Conservation (phyloP, 2,329 filamentous ascomycete species). For the Fusarium transvaalense region DNA sequence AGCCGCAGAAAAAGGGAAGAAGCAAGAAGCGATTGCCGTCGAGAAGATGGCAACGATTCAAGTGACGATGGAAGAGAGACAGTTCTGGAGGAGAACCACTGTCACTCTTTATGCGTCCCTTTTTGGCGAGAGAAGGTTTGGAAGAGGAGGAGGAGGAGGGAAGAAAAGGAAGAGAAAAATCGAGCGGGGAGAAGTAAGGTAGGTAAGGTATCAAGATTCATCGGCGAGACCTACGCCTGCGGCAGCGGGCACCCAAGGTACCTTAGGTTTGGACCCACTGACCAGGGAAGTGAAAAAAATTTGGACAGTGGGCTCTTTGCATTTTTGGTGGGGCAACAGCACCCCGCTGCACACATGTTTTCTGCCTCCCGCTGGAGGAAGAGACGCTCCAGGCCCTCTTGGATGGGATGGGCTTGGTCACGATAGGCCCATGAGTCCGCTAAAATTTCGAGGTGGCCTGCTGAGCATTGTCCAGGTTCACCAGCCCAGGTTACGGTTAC, state of each 20-base stretch:
- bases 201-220: slow-evolving; percentile 43
- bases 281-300: slow-evolving; percentile 45
- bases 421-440: slow-evolving; percentile 40
- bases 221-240: slow-evolving; percentile 29
- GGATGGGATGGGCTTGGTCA: slow-evolving; percentile 33
- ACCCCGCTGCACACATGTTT: slow-evolving; percentile 30
- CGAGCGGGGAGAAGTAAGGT: slow-evolving; percentile 48
- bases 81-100: slow-evolving; percentile 54
- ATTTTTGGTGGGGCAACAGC: slow-evolving; percentile 33
- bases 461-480: slow-evolving; percentile 27
- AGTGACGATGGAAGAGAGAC: slow-evolving; percentile 55
- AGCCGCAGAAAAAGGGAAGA: slow-evolving; percentile 44
- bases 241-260: slow-evolving; percentile 35
- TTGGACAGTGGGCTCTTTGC: slow-evolving; percentile 38
- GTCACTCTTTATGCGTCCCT: slow-evolving; percentile 58
- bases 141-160: slow-evolving; percentile 34
- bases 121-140: slow-evolving; percentile 46
- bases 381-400: slow-evolving; percentile 39
- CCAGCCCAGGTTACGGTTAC: not conserved
- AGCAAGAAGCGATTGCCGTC: slow-evolving; percentile 48
- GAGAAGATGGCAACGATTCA: slow-evolving; percentile 47
- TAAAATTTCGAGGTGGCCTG: slow-evolving; percentile 39
- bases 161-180: slow-evolving; percentile 43
- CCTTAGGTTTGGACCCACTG: slow-evolving; percentile 19
- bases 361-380: slow-evolving; percentile 27